phyloP scores from a whole-genome alignment of 2,329 filamentous ascomycete species.

The Colletotrichum lindemuthianum region DNA sequence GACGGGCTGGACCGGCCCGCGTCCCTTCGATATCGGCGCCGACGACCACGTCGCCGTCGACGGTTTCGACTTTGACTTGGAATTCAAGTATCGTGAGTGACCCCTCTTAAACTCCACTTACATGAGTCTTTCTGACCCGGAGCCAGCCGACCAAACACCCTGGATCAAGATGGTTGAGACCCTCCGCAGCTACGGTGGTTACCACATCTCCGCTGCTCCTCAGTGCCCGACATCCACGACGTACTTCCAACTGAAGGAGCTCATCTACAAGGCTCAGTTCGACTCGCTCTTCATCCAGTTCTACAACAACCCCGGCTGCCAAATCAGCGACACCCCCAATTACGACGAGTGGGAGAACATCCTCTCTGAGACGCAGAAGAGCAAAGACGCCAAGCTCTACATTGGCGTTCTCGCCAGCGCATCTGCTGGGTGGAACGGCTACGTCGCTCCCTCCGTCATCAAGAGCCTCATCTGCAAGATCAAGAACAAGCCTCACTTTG shows the following conservation, averaged over 20 bases:
- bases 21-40: constrained; percentile 49
- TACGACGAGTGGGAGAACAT: constrained; percentile 54
- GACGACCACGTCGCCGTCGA: constrained; percentile 46
- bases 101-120: not conserved
- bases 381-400: constrained; percentile 55
- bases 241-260: constrained; percentile 47
- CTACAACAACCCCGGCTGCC: constrained; percentile 57
- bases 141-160: constrained; percentile 44
- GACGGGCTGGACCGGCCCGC: constrained; percentile 45
- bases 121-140: not conserved
- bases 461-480: constrained; percentile 52
- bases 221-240: constrained; percentile 50
- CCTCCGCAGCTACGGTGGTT: constrained; percentile 43
- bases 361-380: constrained; percentile 46
- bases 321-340: constrained; percentile 46
- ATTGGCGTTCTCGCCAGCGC: constrained; percentile 53
- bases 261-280: constrained; percentile 53
- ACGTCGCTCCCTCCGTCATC: constrained; percentile 47
- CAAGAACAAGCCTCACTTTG: constrained; percentile 51
- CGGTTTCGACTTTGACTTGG: constrained; percentile 56
- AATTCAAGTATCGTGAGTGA: constrained; percentile 45
- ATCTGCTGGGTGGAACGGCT: constrained; percentile 44
- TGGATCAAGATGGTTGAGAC: constrained; percentile 51
- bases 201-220: constrained; percentile 55
- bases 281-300: constrained; percentile 59